A percentile compares a stretch with the other conserved stretches of the same genome.
Conservation (phyloP, 2,329 filamentous ascomycete genomes). For the Scytalidium lignicola region DNA sequence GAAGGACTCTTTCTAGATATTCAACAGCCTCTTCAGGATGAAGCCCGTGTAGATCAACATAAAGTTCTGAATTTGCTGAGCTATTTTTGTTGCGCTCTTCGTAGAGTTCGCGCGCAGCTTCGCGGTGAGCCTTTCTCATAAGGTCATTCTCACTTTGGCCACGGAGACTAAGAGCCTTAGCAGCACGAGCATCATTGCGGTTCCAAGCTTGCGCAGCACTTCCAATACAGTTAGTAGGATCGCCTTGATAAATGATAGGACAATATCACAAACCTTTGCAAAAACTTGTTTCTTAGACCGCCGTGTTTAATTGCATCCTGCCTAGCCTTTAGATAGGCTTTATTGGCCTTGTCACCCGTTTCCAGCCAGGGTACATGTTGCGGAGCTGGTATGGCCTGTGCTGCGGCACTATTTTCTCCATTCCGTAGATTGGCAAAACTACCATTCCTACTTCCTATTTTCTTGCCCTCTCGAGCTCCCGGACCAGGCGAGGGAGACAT, state of each 20-base stretch:
- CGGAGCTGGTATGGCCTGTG: constrained; percentile 78
- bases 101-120: constrained; percentile 87
- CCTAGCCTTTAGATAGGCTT: constrained; percentile 89
- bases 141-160: constrained; percentile 95
- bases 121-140: constrained; percentile 94
- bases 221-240: constrained; percentile 6
- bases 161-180: constrained; percentile 88
- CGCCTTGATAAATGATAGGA: background rate
- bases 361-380: constrained; percentile 96
- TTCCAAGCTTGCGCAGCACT: constrained; percentile 98
- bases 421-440: constrained; percentile 59
- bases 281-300: constrained; percentile 90
- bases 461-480: constrained; percentile 52
- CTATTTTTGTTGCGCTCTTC: constrained; percentile 82
- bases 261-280: constrained; percentile 65
- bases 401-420: constrained; percentile 74
- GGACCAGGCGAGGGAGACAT: constrained; percentile 85
- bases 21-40: constrained; percentile 96
- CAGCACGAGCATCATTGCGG: constrained; percentile 90
- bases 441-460: constrained; percentile 57
- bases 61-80: constrained; percentile 62
- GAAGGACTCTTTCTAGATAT: constrained; percentile 81
- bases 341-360: constrained; percentile 85
- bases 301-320: constrained; percentile 97
- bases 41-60: constrained; percentile 95